A percentile compares a stretch with the other conserved stretches of the same genome.
These are phyloP conservation scores for Rhinocladiella mackenziei DNA, from an alignment of 2,329 filamentous ascomycete genomes.

Conservation along the genomic window DNA sequence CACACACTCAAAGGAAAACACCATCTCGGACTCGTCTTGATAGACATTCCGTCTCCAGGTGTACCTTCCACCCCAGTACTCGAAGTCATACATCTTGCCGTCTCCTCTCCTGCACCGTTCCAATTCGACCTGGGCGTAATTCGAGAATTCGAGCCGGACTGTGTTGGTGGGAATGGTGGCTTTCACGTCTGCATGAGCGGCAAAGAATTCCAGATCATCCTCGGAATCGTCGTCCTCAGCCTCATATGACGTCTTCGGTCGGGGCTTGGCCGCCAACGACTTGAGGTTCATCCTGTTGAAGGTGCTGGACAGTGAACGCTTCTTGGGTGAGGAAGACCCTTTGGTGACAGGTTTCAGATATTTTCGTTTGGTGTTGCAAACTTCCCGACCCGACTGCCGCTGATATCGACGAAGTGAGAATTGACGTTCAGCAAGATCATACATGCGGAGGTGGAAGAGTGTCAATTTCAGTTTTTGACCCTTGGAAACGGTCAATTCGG, in stretches of 20 bases:
- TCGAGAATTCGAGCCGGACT: constrained; percentile 90
- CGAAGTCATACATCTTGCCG: constrained; percentile 80
- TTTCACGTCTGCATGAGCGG: constrained; percentile 22
- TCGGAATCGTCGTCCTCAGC: constrained; percentile 40
- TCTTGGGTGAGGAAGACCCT: constrained; percentile 33
- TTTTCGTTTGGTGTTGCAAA: constrained; percentile 77
- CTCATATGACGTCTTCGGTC: constrained; percentile 58
- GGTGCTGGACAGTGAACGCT: constrained; percentile 58
- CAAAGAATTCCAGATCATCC: constrained; percentile 21
- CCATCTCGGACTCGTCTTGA: constrained; percentile 59
- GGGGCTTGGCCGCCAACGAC: constrained; percentile 46
- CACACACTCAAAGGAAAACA: constrained; percentile 75
- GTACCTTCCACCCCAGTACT: constrained; percentile 88
- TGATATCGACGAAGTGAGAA: constrained; percentile 91
- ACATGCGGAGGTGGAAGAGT: constrained; percentile 92
- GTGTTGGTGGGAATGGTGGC: constrained; percentile 59
- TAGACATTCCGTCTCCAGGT: constrained; percentile 73
- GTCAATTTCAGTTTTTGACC: constrained; percentile 62
- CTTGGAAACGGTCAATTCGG: constrained; percentile 58
- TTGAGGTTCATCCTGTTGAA: constrained; percentile 55
- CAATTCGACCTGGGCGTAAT: constrained; percentile 89
- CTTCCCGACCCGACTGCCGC: constrained; percentile 85
- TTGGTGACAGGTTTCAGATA: constrained; percentile 47
- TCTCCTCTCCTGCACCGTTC: constrained; percentile 57
- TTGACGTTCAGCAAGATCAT: constrained; percentile 78